Conservation (phyloP, 176 grass and related monocot genomes). For the Triticum monococcum region DNA sequence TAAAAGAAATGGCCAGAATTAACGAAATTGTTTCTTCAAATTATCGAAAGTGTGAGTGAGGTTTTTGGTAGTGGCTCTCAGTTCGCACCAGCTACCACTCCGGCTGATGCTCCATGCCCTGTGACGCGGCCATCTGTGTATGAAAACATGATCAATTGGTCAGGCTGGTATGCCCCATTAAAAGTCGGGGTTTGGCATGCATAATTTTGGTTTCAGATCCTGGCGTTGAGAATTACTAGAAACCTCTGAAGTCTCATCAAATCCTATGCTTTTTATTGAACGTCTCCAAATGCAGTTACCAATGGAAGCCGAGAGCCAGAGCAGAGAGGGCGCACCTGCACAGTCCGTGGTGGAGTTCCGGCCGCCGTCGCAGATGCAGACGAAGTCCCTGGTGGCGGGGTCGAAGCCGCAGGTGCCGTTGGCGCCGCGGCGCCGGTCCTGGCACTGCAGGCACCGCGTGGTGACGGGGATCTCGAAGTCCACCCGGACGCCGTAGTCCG, state of each 20-base stretch:
- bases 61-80: not conserved
- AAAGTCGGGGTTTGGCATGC: too few species aligned
- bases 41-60: not conserved
- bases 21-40: not conserved
- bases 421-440: conserved; percentile 52
- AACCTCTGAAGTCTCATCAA: not conserved
- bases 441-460: conserved; percentile 77
- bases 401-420: conserved; percentile 77
- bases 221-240: too few species aligned
- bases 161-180: not conserved
- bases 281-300: not conserved
- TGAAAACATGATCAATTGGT: not conserved
- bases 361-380: conserved; percentile 74
- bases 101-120: conserved; percentile 46
- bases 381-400: conserved; percentile 52
- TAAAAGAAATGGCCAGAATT: not conserved
- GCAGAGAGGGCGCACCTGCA: conserved; percentile 43
- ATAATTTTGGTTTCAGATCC: not conserved
- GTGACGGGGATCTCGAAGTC: conserved; percentile 94
- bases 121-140: conserved; percentile 34
- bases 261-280: not conserved
- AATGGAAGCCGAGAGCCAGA: not conserved
- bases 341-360: conserved; percentile 73
- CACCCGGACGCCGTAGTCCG: conserved; percentile 75
- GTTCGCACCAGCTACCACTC: conserved; percentile 66